Percentiles rank a stretch among this genome's conserved stretches.
Evolutionary conservation across 2,329 filamentous ascomycete genomes (phyloP).

Genomic region (Aspergillus viridinutans): DNA sequence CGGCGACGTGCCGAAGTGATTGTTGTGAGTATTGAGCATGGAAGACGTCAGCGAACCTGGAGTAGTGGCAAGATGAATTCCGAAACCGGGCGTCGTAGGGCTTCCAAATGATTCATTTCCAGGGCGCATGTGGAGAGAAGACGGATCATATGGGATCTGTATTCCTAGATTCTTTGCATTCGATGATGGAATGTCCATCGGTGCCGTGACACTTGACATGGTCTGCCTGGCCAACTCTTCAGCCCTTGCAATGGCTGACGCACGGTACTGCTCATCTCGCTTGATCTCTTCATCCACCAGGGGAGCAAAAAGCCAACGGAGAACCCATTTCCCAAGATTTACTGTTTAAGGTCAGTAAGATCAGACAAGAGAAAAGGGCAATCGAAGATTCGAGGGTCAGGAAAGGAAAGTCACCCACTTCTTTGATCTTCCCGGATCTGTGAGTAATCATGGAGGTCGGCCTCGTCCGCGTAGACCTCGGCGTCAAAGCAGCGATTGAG

Average conservation of each 20-base stretch:
- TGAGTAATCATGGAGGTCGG: constrained; percentile 66
- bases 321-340: constrained; percentile 93
- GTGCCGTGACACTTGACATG: constrained; percentile 56
- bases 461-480: constrained; percentile 92
- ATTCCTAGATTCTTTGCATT: constrained; percentile 25
- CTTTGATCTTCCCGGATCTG: constrained; percentile 91
- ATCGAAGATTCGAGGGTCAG: neutral
- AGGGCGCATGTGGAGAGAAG: constrained; percentile 55
- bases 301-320: constrained; percentile 85
- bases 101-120: constrained; percentile 57
- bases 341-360: constrained; percentile 50
- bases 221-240: constrained; percentile 56
- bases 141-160: constrained; percentile 32
- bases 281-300: constrained; percentile 87
- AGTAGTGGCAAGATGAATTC: constrained; percentile 69
- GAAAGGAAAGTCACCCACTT: constrained; percentile 53
- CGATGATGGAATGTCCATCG: constrained; percentile 53
- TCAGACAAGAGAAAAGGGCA: neutral
- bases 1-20: constrained; percentile 30
- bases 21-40: constrained; percentile 23
- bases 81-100: constrained; percentile 68
- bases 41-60: constrained; percentile 47
- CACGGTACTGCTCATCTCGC: constrained; percentile 71
- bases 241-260: constrained; percentile 59
- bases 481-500: constrained; percentile 97